Base-by-base conservation (phyloP, 768 basidiomycete species). In the Thelephora aurantiotincta region DNA sequence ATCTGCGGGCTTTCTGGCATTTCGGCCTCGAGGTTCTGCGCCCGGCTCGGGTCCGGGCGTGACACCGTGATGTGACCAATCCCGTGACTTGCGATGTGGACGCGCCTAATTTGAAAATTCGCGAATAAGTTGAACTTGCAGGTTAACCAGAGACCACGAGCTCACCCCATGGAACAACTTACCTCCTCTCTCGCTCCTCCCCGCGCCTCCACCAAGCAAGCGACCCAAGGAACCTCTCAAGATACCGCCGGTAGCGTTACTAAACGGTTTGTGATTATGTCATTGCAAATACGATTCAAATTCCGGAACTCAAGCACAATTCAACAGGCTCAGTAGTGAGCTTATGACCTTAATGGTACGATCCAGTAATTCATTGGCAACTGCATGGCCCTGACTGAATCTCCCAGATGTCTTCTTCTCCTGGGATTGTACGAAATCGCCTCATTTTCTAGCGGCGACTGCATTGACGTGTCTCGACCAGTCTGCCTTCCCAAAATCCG, bases 401-500 rank as follows among this genome's bases (percentile, higher is more conserved):
- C 54, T 26, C 45, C 1, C 50, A 90, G 87, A 89, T 89, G 86
- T 82, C 86, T 49, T 77, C 83, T 37, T 84, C 85, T n/a, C 82
- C 86, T 42, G 88, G 86, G 49, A 87, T 89, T 55, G 87, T 91
- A 50, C 58, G 83, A 69, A 23, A 34, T 38, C n/a, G 11, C 43
- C 9, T 13, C 11, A 6, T 43, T 11, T 36, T 3, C 30, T n/a
- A 16, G 13, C 5, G 20, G 26, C 23, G 11, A 33, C 35, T 7
- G 2, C 20, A 22, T 16, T 46, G 16, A 33, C 35, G 13, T 26
- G 20, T 18, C 38, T 18, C 22, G 13, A 49, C 19, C 54, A 90
- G 88, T 89, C 89, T 43, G 90, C 90, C 6, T 92, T 91, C 61
- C 90, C 90, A 1, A 89, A 82, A 58, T 78, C 76, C 51, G 89